Evolutionary conservation across 768 basidiomycete genomes (phyloP).

Genomic region (Kwoniella europaea): DNA sequence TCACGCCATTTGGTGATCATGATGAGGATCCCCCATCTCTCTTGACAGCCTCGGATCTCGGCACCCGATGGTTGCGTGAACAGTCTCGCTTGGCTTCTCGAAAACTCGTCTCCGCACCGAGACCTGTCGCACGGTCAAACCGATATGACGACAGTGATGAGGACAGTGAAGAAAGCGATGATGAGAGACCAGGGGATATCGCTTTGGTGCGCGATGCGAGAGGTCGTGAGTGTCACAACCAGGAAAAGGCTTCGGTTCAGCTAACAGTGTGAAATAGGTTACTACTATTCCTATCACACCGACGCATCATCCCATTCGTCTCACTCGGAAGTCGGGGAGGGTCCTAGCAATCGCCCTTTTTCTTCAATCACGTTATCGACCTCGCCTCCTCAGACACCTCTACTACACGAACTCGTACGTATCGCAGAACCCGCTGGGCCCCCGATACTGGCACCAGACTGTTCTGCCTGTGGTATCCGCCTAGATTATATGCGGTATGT

Average conservation of each 20-base stretch:
- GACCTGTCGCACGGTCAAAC: neutral
- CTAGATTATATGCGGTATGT: constrained; percentile 87
- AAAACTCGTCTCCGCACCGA: constrained; percentile 44
- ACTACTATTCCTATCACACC: constrained; percentile 56
- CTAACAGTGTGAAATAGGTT: constrained; percentile 31
- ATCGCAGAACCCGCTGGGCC: constrained; percentile 62
- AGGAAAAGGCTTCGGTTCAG: neutral
- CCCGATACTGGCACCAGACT: constrained; percentile 64
- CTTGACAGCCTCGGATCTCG: constrained; percentile 63
- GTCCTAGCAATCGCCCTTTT: constrained; percentile 16
- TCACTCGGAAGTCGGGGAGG: constrained; percentile 11
- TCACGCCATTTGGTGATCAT: constrained; percentile 23
- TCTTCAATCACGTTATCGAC: constrained; percentile 13
- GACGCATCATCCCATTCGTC: constrained; percentile 29
- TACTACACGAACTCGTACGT: constrained; percentile 26
- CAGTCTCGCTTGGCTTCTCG: constrained; percentile 73
- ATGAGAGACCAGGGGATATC: constrained; percentile 43
- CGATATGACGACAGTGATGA: constrained; percentile 38
- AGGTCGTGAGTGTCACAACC: constrained; percentile 48
- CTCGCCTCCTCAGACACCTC: constrained; percentile 17
- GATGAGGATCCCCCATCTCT: constrained; percentile 36
- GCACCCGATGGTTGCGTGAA: constrained; percentile 79
- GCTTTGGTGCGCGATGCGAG: constrained; percentile 45
- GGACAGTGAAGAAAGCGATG: constrained; percentile 40
- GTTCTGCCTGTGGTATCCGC: constrained; percentile 76